phyloP scores from a whole-genome alignment of 2,329 filamentous ascomycete genomes.

The Pseudogymnoascus sp. region DNA sequence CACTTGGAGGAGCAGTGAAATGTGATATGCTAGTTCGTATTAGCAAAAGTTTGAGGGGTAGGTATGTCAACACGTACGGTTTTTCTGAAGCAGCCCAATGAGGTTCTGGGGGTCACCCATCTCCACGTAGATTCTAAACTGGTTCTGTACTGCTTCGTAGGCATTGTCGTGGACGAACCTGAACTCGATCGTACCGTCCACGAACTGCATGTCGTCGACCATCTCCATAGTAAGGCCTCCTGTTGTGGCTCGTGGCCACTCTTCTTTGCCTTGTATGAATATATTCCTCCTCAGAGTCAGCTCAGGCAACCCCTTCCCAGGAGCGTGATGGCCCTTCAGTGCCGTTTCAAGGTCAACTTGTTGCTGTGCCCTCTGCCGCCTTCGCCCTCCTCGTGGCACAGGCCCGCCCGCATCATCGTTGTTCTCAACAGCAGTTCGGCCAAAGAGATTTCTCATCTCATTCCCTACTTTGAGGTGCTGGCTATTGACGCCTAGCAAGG shows the following conservation, averaged over 20 bases:
- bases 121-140: conserved; percentile 75
- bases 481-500: conserved; percentile 55
- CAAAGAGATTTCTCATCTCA: conserved; percentile 78
- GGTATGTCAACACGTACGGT: conserved; percentile 39
- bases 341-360: conserved; percentile 35
- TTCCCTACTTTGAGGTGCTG: conserved; percentile 78
- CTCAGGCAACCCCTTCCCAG: conserved; percentile 50
- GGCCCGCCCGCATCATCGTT: conserved; percentile 40
- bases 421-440: conserved; percentile 52
- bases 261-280: conserved; percentile 64
- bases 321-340: conserved; percentile 35
- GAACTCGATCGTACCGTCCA: conserved; percentile 62
- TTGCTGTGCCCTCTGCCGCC: conserved; percentile 37
- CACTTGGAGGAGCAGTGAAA: conserved; percentile 88
- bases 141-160: conserved; percentile 68
- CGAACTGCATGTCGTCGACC: conserved; percentile 35
- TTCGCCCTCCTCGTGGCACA: conserved; percentile 32
- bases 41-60: conserved; percentile 14
- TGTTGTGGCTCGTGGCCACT: conserved; percentile 63
- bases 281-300: conserved; percentile 56
- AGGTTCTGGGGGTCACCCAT: conserved; percentile 77
- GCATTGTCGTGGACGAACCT: conserved; percentile 65
- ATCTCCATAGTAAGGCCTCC: conserved; percentile 80
- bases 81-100: conserved; percentile 64
- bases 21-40: conserved; percentile 62